Evolutionary conservation across 345 rosid genomes (phyloP).

Genomic region (Acer yangbiense): DNA sequence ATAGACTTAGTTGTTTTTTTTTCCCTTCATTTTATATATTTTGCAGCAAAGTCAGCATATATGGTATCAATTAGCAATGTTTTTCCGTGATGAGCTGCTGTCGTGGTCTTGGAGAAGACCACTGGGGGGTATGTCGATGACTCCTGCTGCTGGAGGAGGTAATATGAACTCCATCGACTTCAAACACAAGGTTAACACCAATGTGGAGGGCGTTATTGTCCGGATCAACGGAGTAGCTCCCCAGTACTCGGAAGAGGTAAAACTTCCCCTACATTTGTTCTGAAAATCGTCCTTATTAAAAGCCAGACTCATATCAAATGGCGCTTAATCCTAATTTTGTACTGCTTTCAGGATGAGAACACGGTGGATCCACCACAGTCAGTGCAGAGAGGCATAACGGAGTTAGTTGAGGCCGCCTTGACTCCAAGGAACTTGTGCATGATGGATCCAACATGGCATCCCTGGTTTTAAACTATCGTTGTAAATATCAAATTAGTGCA

Average conservation of each 20-base stretch:
- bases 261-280: not conserved
- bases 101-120: conserved; percentile 99
- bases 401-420: conserved; percentile 92
- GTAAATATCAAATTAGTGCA: not conserved
- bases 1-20: conserved; percentile 2
- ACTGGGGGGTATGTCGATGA: conserved; percentile 65
- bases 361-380: conserved; percentile 85
- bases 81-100: conserved; percentile 91
- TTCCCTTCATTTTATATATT: conserved; percentile 8
- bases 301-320: too few species aligned
- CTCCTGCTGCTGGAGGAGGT: conserved; percentile 61
- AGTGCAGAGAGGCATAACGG: conserved; percentile 83
- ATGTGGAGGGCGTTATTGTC: conserved; percentile 71
- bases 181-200: conserved; percentile 70
- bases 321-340: not conserved
- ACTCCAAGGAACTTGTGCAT: conserved; percentile 87
- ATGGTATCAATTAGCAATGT: conserved; percentile 97
- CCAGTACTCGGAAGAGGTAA: conserved; percentile 88
- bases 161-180: conserved; percentile 73
- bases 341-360: conserved; percentile 67
- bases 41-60: conserved; percentile 87
- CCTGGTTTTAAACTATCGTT: conserved; percentile 73
- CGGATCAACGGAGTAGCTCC: conserved; percentile 85
- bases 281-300: too few species aligned
- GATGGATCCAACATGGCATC: conserved; percentile 99